phyloP scores from a whole-genome alignment of 257 asterid species.

The Ophiorrhiza pumila region DNA sequence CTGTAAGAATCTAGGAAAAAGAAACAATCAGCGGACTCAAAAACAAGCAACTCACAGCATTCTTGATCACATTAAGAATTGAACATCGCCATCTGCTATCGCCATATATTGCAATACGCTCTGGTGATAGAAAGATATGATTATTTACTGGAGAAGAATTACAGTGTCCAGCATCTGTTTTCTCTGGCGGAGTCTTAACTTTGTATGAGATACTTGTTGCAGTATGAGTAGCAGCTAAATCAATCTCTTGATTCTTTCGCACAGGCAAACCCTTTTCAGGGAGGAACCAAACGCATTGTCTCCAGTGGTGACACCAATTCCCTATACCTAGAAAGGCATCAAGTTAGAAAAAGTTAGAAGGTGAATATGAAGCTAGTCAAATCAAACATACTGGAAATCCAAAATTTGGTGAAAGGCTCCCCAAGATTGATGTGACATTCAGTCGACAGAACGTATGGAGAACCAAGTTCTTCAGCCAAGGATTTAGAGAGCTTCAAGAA shows the following conservation, averaged over 20 bases:
- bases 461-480: background rate
- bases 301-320: conserved; percentile 98
- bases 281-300: conserved; percentile 83
- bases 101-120: conserved; percentile 69
- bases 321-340: conserved; percentile 45
- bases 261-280: conserved; percentile 56
- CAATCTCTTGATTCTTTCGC: conserved; percentile 53
- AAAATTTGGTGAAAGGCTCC: background rate
- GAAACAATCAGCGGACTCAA: conserved; percentile 2
- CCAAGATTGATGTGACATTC: background rate
- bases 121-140: conserved; percentile 60
- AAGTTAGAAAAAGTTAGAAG: background rate
- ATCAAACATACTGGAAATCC: too few species aligned
- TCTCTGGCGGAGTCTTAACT: conserved; percentile 31
- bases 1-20: background rate
- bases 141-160: conserved; percentile 33
- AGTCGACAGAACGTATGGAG: background rate
- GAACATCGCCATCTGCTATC: conserved; percentile 65
- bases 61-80: conserved; percentile 57
- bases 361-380: background rate
- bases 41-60: conserved; percentile 55
- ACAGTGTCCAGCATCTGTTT: conserved; percentile 29
- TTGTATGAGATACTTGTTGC: conserved; percentile 63
- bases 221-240: conserved; percentile 54
- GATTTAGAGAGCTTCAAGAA: background rate